Conservation (phyloP, 2,329 filamentous ascomycete species). For the Clonostachys solani region DNA sequence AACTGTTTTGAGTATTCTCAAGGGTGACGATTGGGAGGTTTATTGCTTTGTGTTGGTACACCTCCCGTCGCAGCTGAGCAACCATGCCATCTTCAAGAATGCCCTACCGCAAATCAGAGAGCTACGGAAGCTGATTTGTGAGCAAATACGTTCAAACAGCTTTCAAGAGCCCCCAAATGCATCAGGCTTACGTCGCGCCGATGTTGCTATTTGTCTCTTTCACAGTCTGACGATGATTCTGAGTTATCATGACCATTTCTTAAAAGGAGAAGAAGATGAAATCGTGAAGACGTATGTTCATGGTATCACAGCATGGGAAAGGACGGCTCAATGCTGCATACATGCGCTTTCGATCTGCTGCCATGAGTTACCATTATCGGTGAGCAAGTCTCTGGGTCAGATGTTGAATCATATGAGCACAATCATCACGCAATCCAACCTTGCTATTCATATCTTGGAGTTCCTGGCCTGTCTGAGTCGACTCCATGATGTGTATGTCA, state of each 20-base stretch:
- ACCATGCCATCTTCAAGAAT: constrained; percentile 77
- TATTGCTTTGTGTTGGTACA: constrained; percentile 89
- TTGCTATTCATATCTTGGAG: constrained; percentile 92
- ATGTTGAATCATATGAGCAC: constrained; percentile 92
- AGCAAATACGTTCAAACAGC: constrained; percentile 71
- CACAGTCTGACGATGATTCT: constrained; percentile 83
- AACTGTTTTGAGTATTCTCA: constrained; percentile 66
- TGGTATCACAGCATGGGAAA: constrained; percentile 79
- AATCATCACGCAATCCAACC: constrained; percentile 88
- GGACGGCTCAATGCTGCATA: constrained; percentile 88
- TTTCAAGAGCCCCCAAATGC: constrained; percentile 78
- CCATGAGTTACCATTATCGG: constrained; percentile 85
- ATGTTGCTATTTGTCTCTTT: constrained; percentile 85
- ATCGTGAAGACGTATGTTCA: constrained; percentile 82
- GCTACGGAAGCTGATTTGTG: constrained; percentile 72
- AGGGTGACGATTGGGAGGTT: constrained; percentile 81
- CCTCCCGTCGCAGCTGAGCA: constrained; percentile 81
- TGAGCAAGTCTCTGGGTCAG: constrained; percentile 78
- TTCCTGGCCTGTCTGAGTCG: constrained; percentile 89
- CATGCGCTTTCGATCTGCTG: constrained; percentile 93
- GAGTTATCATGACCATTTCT: constrained; percentile 84
- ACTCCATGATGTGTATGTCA: constrained; percentile 78
- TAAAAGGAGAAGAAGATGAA: constrained; percentile 82
- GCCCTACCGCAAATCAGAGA: constrained; percentile 72
- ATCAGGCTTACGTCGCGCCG: constrained; percentile 79